Evolutionary conservation across 2,329 filamentous ascomycete genomes (phyloP).

Genomic region (Nothopassalora personata): DNA sequence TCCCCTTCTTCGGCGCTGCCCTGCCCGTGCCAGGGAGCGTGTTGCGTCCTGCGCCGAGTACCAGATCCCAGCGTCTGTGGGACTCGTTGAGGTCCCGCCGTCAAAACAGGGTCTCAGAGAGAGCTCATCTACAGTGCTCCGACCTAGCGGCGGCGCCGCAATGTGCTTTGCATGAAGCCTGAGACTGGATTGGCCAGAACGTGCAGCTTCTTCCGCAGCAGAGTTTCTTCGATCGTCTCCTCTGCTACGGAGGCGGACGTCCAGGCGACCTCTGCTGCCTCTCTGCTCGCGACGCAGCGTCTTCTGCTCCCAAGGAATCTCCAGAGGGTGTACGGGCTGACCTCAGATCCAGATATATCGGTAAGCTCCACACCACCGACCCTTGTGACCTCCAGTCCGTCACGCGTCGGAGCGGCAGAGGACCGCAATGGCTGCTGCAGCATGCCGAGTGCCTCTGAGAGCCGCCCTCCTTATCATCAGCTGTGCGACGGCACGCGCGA

Average conservation of each 20-base stretch:
- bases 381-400: background rate
- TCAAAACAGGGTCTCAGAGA: background rate
- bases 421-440: background rate
- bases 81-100: background rate
- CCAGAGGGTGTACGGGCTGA: constrained; percentile 1
- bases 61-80: background rate
- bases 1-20: background rate
- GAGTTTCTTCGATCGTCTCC: background rate
- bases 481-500: background rate
- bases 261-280: background rate
- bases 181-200: background rate
- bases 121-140: background rate
- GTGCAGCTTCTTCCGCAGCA: constrained; percentile 1
- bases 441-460: background rate
- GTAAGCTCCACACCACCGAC: background rate
- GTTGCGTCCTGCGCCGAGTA: background rate
- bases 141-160: background rate
- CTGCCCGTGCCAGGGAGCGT: background rate
- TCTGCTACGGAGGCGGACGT: background rate
- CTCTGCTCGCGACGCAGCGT: background rate
- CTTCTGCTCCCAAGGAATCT: background rate
- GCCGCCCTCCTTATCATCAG: background rate
- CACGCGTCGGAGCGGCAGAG: background rate
- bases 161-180: background rate
- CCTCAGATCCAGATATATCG: constrained; percentile 2